A percentile compares a stretch with the other conserved stretches of the same genome.
These are phyloP conservation scores for Ascochyta pisi DNA, from an alignment of 2,329 filamentous ascomycete genomes.

Conservation along the genomic window DNA sequence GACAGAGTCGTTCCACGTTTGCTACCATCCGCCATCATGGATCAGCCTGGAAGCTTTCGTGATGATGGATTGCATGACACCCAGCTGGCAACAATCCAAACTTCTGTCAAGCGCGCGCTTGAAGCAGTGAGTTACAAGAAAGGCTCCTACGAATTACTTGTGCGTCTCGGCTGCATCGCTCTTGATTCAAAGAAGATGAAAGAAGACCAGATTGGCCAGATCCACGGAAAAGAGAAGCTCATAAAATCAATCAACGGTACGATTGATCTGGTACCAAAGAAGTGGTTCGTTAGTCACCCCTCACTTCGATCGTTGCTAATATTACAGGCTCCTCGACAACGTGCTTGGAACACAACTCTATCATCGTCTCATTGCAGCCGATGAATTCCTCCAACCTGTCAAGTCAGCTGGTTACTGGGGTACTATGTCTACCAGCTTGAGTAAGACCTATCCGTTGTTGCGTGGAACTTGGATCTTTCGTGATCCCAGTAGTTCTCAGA, in stretches of 20 bases:
- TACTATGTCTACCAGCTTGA: slow-evolving; percentile 21
- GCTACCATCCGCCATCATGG: slow-evolving; percentile 24
- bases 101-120: slow-evolving; percentile 25
- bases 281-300: slow-evolving; percentile 26
- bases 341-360: slow-evolving; percentile 31
- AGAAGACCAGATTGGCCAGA: slow-evolving; percentile 21
- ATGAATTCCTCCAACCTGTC: slow-evolving; percentile 34
- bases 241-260: slow-evolving; percentile 20
- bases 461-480: slow-evolving; percentile 40
- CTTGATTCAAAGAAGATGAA: slow-evolving; percentile 24
- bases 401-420: slow-evolving; percentile 30
- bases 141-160: slow-evolving; percentile 36
- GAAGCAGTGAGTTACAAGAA: slow-evolving; percentile 32
- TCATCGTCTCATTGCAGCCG: slow-evolving; percentile 22
- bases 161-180: slow-evolving; percentile 38
- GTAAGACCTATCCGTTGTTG: slow-evolving; percentile 31
- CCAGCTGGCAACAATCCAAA: slow-evolving; percentile 26
- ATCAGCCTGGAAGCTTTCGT: slow-evolving; percentile 32
- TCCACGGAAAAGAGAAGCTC: slow-evolving; percentile 21
- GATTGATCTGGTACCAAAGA: slow-evolving; percentile 26
- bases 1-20: slow-evolving; percentile 34
- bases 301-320: background rate
- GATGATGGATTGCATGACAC: slow-evolving; percentile 17
- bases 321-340: slow-evolving; percentile 28
- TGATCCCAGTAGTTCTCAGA: slow-evolving; percentile 28